Evolutionary conservation across 306 rosid species (phyloP).

Genomic region (Chamaecrista fasciculata): DNA sequence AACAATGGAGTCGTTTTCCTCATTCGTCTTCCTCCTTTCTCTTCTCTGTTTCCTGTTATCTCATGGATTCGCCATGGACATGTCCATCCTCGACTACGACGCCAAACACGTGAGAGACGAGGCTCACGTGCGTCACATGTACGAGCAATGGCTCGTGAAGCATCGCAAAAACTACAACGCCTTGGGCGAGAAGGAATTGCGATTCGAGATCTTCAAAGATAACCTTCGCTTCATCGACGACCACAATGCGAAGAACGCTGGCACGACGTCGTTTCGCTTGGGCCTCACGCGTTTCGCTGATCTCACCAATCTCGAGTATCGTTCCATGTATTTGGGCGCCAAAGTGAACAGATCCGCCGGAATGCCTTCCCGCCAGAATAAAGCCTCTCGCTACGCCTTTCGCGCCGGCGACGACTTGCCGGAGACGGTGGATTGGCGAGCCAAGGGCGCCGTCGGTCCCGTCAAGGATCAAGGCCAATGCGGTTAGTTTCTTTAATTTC

Average conservation of each 20-base stretch:
- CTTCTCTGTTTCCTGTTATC: not conserved
- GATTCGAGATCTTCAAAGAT: slow-evolving; percentile 73
- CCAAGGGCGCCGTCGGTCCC: slow-evolving; percentile 62
- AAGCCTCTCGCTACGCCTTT: slow-evolving; percentile 46
- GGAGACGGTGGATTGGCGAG: slow-evolving; percentile 68
- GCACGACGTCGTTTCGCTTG: slow-evolving; percentile 40
- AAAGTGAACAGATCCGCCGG: slow-evolving; percentile 10
- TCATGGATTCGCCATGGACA: slow-evolving; percentile 48
- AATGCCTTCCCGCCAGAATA: slow-evolving; percentile 19
- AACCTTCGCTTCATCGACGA: slow-evolving; percentile 54
- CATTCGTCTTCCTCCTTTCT: not conserved
- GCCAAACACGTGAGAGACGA: slow-evolving; percentile 38
- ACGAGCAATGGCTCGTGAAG: slow-evolving; percentile 69
- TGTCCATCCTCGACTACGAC: slow-evolving; percentile 76
- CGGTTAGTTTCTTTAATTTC: slow-evolving; percentile 43
- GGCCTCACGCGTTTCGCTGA: slow-evolving; percentile 78
- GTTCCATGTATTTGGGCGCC: slow-evolving; percentile 47
- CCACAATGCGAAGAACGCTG: slow-evolving; percentile 44
- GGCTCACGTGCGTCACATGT: slow-evolving; percentile 34
- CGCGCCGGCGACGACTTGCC: slow-evolving; percentile 59
- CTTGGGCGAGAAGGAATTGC: slow-evolving; percentile 60
- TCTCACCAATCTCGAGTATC: slow-evolving; percentile 72
- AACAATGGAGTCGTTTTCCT: slow-evolving; percentile 19
- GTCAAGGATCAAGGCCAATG: slow-evolving; percentile 97
- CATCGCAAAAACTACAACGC: slow-evolving; percentile 69